A percentile compares a stretch with the other conserved stretches of the same genome.
Evolutionary conservation across 768 basidiomycete species (phyloP).

Genomic region (Sistotremastrum suecicum): DNA sequence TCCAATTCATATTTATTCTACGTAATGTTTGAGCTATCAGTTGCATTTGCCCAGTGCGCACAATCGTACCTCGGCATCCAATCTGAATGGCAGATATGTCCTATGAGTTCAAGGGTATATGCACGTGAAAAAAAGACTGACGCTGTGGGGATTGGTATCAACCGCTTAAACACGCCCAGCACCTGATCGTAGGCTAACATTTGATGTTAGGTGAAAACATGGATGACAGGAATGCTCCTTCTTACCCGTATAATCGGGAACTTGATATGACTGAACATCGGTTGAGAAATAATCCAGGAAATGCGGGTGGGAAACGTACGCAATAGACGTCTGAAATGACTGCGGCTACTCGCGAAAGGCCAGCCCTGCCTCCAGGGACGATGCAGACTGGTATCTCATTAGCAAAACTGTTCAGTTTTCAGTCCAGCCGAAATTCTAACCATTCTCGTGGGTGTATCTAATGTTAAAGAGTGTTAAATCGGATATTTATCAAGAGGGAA

Average conservation of each 20-base stretch:
- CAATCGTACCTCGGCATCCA: constrained; percentile 29
- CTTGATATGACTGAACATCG: constrained; percentile 57
- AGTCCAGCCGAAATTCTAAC: constrained; percentile 13
- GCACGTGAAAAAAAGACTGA: constrained; percentile 22
- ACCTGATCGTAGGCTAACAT: constrained; percentile 60
- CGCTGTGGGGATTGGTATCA: constrained; percentile 86
- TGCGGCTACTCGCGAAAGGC: constrained; percentile 80
- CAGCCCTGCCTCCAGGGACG: constrained; percentile 86
- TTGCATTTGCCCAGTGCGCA: not conserved
- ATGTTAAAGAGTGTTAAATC: constrained; percentile 19
- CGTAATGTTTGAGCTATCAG: constrained; percentile 9
- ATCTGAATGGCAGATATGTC: constrained; percentile 15
- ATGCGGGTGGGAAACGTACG: constrained; percentile 22
- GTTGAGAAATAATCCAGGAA: constrained; percentile 1
- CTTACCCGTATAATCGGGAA: constrained; percentile 67
- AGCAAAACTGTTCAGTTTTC: not conserved
- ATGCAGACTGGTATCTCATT: constrained; percentile 44
- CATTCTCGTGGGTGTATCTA: constrained; percentile 81
- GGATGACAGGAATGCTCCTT: constrained; percentile 1
- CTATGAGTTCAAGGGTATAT: not conserved
- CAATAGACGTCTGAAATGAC: constrained; percentile 85
- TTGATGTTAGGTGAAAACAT: too few species aligned
- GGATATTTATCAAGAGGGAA: too few species aligned
- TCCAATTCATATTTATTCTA: constrained; percentile 57
- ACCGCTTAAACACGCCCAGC: constrained; percentile 71